Conservation (phyloP, 73 alveolate species). For the Uronychia setigera region DNA sequence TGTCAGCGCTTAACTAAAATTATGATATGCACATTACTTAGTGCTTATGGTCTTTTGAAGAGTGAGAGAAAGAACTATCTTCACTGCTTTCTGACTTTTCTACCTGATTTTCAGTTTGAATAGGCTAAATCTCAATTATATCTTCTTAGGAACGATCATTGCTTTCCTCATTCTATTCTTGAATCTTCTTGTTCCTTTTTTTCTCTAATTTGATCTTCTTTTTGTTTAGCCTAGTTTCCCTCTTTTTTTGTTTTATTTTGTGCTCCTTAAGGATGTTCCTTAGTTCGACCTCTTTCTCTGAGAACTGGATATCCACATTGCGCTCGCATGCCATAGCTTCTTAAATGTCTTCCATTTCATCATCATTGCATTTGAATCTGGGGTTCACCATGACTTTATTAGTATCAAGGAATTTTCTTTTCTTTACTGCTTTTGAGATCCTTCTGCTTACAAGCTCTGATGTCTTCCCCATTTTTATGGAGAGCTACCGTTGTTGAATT, state of each 20-base stretch:
- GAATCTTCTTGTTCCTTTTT: no score
- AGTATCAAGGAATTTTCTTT: conserved; percentile 10
- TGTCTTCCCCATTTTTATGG: no score
- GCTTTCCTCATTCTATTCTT: no score
- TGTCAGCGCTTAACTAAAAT: not conserved
- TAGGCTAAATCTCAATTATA: no score
- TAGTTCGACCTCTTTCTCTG: not conserved
- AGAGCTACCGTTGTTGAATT: no score
- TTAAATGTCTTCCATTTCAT: conserved; percentile 11
- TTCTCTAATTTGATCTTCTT: conserved; percentile 22
- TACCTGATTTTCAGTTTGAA: no score
- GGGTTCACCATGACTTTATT: conserved; percentile 36
- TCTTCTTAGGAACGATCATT: no score
- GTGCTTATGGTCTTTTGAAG: no score
- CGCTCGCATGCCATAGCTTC: not conserved
- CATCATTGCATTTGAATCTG: conserved; percentile 46
- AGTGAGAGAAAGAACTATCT: no score
- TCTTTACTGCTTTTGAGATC: not conserved
- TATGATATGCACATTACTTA: no score
- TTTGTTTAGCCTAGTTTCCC: conserved; percentile 33
- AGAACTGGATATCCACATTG: not conserved
- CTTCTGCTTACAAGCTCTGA: not conserved
- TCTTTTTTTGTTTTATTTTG: conserved; percentile 18
- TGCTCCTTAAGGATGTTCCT: conserved; percentile 32
- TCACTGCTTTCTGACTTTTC: no score